phyloP scores from a whole-genome alignment of 2,329 filamentous ascomycete species.

The Tolypocladium nubicola region DNA sequence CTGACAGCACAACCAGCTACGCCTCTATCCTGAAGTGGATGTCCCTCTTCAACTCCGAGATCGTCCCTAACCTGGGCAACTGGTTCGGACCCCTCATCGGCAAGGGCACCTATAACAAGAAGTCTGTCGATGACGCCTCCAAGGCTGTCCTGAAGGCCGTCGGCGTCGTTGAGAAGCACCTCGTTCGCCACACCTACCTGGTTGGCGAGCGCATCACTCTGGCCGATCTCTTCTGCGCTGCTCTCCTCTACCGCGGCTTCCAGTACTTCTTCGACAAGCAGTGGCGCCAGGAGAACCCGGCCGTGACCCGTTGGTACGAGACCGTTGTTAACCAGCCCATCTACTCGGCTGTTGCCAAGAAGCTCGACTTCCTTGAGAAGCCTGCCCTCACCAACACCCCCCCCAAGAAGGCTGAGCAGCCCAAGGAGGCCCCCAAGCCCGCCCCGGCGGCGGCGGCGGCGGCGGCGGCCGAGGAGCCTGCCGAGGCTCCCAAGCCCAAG shows the following conservation, averaged over 20 bases:
- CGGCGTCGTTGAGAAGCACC: slow-evolving; percentile 72
- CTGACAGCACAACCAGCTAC: slow-evolving; percentile 41
- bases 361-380: slow-evolving; percentile 72
- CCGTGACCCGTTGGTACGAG: slow-evolving; percentile 86
- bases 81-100: slow-evolving; percentile 87
- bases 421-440: slow-evolving; percentile 59
- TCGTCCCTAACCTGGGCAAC: slow-evolving; percentile 60
- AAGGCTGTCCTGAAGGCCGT: slow-evolving; percentile 60
- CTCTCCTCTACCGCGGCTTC: slow-evolving; percentile 78
- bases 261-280: slow-evolving; percentile 88
- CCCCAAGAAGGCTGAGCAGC: slow-evolving; percentile 70
- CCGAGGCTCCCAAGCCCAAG: slow-evolving; percentile 77
- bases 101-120: slow-evolving; percentile 90
- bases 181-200: slow-evolving; percentile 89
- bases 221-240: slow-evolving; percentile 78
- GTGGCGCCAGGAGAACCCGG: slow-evolving; percentile 76
- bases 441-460: slow-evolving; percentile 17
- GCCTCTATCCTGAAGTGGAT: slow-evolving; percentile 97
- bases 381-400: slow-evolving; percentile 58
- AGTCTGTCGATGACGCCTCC: slow-evolving; percentile 72
- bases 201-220: slow-evolving; percentile 96
- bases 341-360: slow-evolving; percentile 69
- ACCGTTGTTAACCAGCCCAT: slow-evolving; percentile 88
- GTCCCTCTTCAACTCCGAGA: slow-evolving; percentile 89
- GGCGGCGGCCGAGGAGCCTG: slow-evolving; percentile 26